Base-by-base conservation (phyloP, 2,329 filamentous ascomycete genomes). In the Triangularia setosa region DNA sequence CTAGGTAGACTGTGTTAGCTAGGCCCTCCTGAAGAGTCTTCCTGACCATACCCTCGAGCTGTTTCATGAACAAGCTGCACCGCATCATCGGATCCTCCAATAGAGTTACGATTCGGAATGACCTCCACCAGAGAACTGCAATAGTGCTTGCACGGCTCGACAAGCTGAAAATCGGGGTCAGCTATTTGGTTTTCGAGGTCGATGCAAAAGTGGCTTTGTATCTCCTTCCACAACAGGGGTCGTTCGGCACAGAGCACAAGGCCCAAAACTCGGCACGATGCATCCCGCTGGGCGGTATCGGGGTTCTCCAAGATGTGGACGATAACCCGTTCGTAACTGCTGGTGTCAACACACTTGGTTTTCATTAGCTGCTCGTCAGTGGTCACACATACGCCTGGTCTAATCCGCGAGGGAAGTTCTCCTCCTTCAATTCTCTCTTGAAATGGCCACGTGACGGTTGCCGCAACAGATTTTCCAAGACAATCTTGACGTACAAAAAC, bases 401-500 rank as follows among this genome's bases (percentile, higher is more conserved):
- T n/a, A 70, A 40, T 21, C 58, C 65, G 5, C 53, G 40, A 3
- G 66, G 69, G 44, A 70, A 69, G 16, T 66, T 69, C 3, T 65
- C 64, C 18, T 59, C 21, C 18, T 24, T 16, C 9, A 70, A 58
- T 33, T 70, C 69, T 9, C 64, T 14, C 24, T 68, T 63, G 11
- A 71, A 54, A 11, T 69, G 79, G 18, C 52, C 57, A 8, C 9
- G 7, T 0, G 65, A 66, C 2, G 57, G 61, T 61, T 70, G 69
- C 5, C 35, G 21, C 8, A 66, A 53, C 9, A 71, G 69, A 24
- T 71, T 70, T 21, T 68, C 61, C 30, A 70, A 52, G 16, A 71
- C 69, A n/a, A 71, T 33, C 33, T 67, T 71, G 0, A 59, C 66
- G 28, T 70, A 71, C 11, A 70, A 33, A 23, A 71, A 71, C 69